These are phyloP conservation scores for Salix brachista DNA, from an alignment of 345 rosid species.

Conservation along the genomic window DNA sequence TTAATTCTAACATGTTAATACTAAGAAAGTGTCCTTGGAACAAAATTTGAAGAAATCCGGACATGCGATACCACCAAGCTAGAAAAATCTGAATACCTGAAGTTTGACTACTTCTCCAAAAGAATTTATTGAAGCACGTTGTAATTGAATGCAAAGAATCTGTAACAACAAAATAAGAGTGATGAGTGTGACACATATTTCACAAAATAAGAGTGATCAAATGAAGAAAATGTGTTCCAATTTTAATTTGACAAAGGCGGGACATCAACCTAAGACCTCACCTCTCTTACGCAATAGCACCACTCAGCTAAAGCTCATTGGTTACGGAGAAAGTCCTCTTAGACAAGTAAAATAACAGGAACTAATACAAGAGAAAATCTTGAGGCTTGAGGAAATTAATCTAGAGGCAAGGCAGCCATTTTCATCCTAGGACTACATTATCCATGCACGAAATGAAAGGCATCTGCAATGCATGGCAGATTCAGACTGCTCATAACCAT, in stretches of 20 bases:
- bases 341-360: background rate
- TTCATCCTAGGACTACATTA: background rate
- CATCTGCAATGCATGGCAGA: background rate
- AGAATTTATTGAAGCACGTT: constrained; percentile 57
- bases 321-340: background rate
- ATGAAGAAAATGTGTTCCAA: too few relatives aligned
- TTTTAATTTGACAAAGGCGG: too few relatives aligned
- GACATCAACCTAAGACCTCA: too few relatives aligned
- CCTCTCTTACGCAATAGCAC: too few relatives aligned
- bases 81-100: constrained; percentile 38
- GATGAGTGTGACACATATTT: background rate
- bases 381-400: background rate
- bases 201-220: background rate
- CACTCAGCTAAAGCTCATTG: too few relatives aligned
- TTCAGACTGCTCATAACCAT: background rate
- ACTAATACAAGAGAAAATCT: background rate
- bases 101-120: constrained; percentile 67
- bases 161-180: constrained; percentile 30
- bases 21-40: background rate
- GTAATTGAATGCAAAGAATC: constrained; percentile 84
- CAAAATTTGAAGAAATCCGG: background rate
- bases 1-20: background rate
- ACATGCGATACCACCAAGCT: background rate
- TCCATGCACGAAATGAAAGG: background rate
- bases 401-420: background rate